phyloP scores from a whole-genome alignment of 495 filamentous ascomycete species.

The Apodospora peruviana region DNA sequence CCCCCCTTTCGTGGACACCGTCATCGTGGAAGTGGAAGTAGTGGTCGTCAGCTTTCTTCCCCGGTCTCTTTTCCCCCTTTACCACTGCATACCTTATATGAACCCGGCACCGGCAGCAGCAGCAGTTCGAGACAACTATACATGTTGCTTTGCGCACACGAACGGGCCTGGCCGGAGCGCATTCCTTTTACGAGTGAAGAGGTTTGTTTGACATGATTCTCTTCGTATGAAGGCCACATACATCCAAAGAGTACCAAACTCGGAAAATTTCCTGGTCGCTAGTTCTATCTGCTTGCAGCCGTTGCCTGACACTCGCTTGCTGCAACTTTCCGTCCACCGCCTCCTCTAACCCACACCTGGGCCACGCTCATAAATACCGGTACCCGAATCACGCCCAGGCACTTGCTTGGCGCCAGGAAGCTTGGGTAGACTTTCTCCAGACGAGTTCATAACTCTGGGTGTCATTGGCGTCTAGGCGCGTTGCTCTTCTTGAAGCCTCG shows the following conservation, averaged over 20 bases:
- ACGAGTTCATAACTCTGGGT: neutral
- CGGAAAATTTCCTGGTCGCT: neutral
- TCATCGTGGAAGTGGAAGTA: neutral
- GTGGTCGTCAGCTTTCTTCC: constrained; percentile 5
- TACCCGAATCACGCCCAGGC: neutral
- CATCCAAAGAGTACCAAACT: neutral
- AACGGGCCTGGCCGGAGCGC: neutral
- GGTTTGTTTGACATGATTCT: neutral
- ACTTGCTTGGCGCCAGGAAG: constrained; percentile 4
- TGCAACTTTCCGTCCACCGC: constrained; percentile 22
- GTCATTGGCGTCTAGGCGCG: neutral
- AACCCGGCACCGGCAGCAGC: neutral
- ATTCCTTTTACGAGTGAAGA: neutral
- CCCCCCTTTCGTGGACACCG: neutral
- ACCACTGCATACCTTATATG: neutral
- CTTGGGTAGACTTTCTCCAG: neutral
- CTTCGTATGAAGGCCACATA: neutral
- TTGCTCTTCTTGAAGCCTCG: constrained; percentile 2
- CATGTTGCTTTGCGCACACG: neutral
- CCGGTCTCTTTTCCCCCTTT: constrained; percentile 7
- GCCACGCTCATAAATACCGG: constrained; percentile 3
- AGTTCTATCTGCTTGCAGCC: constrained; percentile 21
- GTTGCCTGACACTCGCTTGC: constrained; percentile 14
- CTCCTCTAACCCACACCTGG: constrained; percentile 5
- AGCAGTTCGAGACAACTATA: neutral